Conservation (phyloP, 2,329 filamentous ascomycete species). For the Xylaria sp. region DNA sequence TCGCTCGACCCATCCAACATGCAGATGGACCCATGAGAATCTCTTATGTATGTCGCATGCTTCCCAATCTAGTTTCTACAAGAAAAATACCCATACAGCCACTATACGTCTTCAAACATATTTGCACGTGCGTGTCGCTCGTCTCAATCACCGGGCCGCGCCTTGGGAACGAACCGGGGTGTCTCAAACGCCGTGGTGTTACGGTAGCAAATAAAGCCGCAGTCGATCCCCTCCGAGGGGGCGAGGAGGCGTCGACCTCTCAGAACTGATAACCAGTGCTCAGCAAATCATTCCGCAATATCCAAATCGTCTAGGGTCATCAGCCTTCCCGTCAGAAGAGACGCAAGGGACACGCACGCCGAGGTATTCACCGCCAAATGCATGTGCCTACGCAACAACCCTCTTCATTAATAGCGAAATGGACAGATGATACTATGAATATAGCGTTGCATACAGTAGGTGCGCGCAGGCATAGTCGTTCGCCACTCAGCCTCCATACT, state of each 20-base stretch:
- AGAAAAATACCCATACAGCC: constrained; percentile 2
- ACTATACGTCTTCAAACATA: not conserved
- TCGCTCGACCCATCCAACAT: constrained; percentile 1
- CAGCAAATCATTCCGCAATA: constrained; percentile 23
- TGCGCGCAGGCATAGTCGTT: constrained; percentile 5
- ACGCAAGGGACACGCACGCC: not conserved
- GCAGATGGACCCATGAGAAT: constrained; percentile 10
- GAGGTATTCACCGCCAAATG: constrained; percentile 30
- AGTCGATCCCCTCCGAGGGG: constrained; percentile 7
- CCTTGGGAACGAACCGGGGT: constrained; percentile 9
- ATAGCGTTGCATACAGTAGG: constrained; percentile 13
- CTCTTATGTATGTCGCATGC: constrained; percentile 1
- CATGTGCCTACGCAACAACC: constrained; percentile 14
- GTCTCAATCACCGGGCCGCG: constrained; percentile 15
- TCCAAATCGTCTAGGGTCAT: constrained; percentile 6
- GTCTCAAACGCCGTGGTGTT: constrained; percentile 5
- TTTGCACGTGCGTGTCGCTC: constrained; percentile 16
- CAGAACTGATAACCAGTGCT: constrained; percentile 1
- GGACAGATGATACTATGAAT: constrained; percentile 28
- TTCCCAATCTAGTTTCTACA: constrained; percentile 4
- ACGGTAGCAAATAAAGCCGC: constrained; percentile 17
- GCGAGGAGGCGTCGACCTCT: constrained; percentile 24
- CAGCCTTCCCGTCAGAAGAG: constrained; percentile 25
- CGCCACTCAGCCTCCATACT: constrained; percentile 30
- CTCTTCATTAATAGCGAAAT: not conserved